Evolutionary conservation across 352 stramenopile species (phyloP).

Genomic region (Achlya hypogyna): DNA sequence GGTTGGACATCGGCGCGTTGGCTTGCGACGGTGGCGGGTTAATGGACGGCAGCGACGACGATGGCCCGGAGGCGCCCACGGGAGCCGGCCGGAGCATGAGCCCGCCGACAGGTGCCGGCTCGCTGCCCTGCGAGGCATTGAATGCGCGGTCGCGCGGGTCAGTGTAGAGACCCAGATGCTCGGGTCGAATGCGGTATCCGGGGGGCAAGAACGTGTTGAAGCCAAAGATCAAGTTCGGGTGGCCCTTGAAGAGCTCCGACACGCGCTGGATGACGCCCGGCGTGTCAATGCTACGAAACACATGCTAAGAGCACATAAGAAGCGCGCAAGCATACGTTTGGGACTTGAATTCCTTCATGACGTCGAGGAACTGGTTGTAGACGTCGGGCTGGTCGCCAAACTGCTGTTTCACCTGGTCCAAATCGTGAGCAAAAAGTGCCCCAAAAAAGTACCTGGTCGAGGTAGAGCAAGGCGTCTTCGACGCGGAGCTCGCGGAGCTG

Average conservation of each 20-base stretch:
- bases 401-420: constrained; percentile 93
- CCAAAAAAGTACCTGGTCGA: constrained; percentile 84
- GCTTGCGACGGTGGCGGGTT: not conserved
- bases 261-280: constrained; percentile 98
- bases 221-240: constrained; percentile 96
- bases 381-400: constrained; percentile 98
- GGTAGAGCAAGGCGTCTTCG: constrained; percentile 98
- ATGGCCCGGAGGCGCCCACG: not conserved
- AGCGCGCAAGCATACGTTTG: constrained; percentile 51
- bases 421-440: not conserved
- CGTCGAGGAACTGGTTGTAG: constrained; percentile 99
- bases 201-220: constrained; percentile 99
- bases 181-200: constrained; percentile 79
- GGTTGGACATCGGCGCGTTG: not conserved
- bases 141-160: not conserved
- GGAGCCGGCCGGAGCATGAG: not conserved
- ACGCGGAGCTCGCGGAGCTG: constrained; percentile 83
- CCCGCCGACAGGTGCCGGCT: not conserved
- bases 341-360: constrained; percentile 99
- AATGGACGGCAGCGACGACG: constrained; percentile 1
- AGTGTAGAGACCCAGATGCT: constrained; percentile 23
- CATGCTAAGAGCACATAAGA: constrained; percentile 1
- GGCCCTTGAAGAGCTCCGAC: constrained; percentile 96
- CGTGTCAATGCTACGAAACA: constrained; percentile 89
- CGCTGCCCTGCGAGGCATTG: not conserved